Conservation (phyloP, 2,329 filamentous ascomycete genomes). For the Calonectria leucothoes region DNA sequence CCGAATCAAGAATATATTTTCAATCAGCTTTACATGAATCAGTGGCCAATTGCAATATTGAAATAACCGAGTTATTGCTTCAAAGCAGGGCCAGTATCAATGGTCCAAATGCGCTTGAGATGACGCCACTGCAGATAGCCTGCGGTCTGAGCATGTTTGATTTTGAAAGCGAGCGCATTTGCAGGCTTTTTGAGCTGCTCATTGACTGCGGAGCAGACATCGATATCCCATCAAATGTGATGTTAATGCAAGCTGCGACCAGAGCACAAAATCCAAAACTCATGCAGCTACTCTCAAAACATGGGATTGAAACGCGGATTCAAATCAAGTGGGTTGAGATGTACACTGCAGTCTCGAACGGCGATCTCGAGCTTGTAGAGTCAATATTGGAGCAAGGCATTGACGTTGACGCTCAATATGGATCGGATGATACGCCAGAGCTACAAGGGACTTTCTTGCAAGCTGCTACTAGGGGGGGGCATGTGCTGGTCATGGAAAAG, state of each 20-base stretch:
- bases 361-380: background rate
- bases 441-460: background rate
- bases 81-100: background rate
- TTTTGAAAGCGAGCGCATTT: background rate
- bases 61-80: background rate
- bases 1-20: background rate
- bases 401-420: background rate
- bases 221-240: background rate
- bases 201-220: background rate
- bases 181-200: background rate
- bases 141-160: background rate
- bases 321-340: background rate
- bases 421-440: background rate
- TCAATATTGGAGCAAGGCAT: background rate
- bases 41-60: background rate
- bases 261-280: background rate
- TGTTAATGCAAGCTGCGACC: background rate
- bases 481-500: background rate
- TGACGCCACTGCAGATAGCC: background rate
- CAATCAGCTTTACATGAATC: slow-evolving; percentile 5
- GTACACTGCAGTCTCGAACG: background rate
- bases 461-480: background rate
- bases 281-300: background rate
- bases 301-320: background rate
- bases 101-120: background rate